Evolutionary conservation across 495 filamentous ascomycete species (phyloP).

Genomic region (Elaphomyces granulatus): DNA sequence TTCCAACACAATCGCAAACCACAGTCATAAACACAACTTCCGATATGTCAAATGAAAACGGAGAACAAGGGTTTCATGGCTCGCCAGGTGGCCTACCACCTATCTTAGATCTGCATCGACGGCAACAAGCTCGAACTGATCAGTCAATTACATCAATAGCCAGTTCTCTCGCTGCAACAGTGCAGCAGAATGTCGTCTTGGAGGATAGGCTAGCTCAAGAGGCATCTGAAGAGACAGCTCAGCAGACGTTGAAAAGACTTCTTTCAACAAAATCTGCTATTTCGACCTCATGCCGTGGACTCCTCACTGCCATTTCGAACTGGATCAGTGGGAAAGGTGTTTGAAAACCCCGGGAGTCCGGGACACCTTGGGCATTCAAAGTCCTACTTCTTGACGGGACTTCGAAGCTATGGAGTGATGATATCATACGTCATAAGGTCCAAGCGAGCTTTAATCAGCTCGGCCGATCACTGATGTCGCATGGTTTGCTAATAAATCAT

Average conservation of each 20-base stretch:
- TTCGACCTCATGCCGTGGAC: neutral
- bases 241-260: neutral
- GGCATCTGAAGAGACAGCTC: neutral
- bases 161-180: no score
- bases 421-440: neutral
- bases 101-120: no score
- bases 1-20: no score
- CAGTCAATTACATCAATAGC: no score
- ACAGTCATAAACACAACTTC: no score
- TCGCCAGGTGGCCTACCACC: no score
- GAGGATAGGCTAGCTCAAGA: neutral
- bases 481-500: conserved; percentile 4
- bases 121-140: no score
- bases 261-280: neutral
- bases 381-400: neutral
- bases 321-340: neutral
- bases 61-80: no score
- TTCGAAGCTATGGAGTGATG: neutral
- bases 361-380: neutral
- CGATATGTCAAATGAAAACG: no score
- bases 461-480: conserved; percentile 1
- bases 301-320: neutral
- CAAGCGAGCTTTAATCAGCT: neutral
- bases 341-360: neutral
- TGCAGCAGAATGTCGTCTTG: neutral